Evolutionary conservation across 2,329 filamentous ascomycete genomes (phyloP), one percentile per base, ranked within the genome.

Genomic region (Pseudogymnoascus sp.): DNA sequence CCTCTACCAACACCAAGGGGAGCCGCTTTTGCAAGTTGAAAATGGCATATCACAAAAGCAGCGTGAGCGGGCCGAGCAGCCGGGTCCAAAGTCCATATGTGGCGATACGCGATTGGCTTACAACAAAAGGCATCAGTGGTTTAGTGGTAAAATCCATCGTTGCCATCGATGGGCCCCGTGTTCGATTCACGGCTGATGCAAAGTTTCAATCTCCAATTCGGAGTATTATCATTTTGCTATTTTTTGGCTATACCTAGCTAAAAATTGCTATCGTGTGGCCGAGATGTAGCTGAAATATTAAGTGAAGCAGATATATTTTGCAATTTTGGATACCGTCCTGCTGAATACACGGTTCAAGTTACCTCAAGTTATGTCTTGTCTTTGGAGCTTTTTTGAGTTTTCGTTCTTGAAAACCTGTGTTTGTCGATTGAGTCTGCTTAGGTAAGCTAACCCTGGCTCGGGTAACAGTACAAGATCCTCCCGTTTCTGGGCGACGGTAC

Each of bases 81-180:
- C 3, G 6, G 42, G 12, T 21, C 3, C 1, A 18, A 42, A 3
- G 7, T 3, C 11, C 3, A 42, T 42, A 42, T 42, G 40, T 42
- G 16, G 38, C 8, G 21, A 28, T 8, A 47, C 21, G 33, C 5
- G 2, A 47, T 14, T 47, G 42, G 11, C 2, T 7, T 2, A 21
- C 21, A 6, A 47, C 21, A 47, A n/a, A 0, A 33, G 3, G 50
- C 50, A 56, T 56, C 50, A 56, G 50, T 56, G 50, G 50, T 56
- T 56, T 56, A 56, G 50, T 56, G 50, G 50, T 56, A 56, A 70
- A 73, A 73, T 73, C 69, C 71, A 68, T 73, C 71, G 72, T 73
- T 73, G 72, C 72, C 72, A 73, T 73, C 72, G 71, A 73, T 69
- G 70, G 69, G 71, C 69, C 71, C 71, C 71, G 70, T 62, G 71